A percentile compares a stretch with the other conserved stretches of the same genome.
phyloP scores from a whole-genome alignment of 139 green algal genomes.

The Nannochloris sp. region DNA sequence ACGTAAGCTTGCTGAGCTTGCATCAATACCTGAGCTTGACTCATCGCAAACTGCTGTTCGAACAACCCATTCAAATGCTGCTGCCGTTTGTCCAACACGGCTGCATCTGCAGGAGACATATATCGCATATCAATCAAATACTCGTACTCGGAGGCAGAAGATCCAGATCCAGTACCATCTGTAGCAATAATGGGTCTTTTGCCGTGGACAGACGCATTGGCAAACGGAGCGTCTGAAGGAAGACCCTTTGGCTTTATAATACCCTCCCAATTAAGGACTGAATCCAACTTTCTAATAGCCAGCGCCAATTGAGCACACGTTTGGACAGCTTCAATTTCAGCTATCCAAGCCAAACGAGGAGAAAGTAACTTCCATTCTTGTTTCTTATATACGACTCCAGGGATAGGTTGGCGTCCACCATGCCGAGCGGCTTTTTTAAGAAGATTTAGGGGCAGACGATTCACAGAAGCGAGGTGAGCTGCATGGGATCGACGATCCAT shows the following conservation, averaged over 20 bases:
- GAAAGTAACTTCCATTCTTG: constrained; percentile 2
- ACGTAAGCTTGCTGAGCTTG: background rate
- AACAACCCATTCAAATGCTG: background rate
- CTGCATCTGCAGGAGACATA: background rate
- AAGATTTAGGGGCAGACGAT: constrained; percentile 18
- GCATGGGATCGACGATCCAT: constrained; percentile 5
- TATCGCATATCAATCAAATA: background rate
- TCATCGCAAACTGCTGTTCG: background rate
- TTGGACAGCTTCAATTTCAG: constrained; percentile 13
- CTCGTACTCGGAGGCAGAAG: no score
- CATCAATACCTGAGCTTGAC: background rate
- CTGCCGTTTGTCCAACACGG: background rate
- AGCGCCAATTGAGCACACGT: constrained; percentile 32
- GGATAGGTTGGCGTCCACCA: constrained; percentile 23
- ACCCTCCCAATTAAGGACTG: constrained; percentile 10
- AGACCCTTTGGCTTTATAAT: constrained; percentile 4
- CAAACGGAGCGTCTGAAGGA: no score
- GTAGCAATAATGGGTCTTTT: no score
- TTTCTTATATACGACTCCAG: constrained; percentile 28
- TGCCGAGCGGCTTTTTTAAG: constrained; percentile 18
- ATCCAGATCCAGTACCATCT: no score
- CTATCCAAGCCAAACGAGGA: constrained; percentile 21
- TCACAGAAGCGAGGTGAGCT: constrained; percentile 10
- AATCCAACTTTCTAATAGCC: constrained; percentile 35
- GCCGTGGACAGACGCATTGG: no score